Evolutionary conservation across 2,329 filamentous ascomycete species (phyloP), one percentile per base, ranked within the genome.

Genomic region (Mycosphaerelloides madeirae): DNA sequence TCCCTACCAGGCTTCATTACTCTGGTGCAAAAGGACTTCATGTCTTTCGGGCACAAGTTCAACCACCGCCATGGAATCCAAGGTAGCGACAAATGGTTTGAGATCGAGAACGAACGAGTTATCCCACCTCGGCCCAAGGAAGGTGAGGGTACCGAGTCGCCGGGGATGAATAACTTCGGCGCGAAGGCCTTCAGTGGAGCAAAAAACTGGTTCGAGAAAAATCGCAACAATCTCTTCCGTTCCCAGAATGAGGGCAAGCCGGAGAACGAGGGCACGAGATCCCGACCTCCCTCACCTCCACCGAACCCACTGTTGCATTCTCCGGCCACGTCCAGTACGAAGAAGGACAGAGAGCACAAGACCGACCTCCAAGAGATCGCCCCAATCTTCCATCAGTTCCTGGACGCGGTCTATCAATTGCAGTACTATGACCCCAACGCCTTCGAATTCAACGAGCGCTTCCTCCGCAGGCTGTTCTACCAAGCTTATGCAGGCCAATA

Each of bases 31-130:
- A 98, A 98, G 65, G 93, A 98, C 62, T 98, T 93, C 87, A 70
- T 98, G 11, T 93, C 91, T 0, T 98, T 96, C 68, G 93, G 93
- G 1, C 91, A 98, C 67, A 96, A 95, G 84, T 98, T 98, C 68
- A 82, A 89, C 43, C 81, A 95, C 58, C 83, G 93, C n/a, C 87
- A 87, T 12, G 93, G 93, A 3, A 85, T 86, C 56, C 70, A 97
- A 43, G 88, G 83, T 60, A 87, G 87, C 53, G 91, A 97, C 54
- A 95, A 94, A 60, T 97, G 90, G 89, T 98, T 98, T 62, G 76
- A 80, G 14, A 79, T 87, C 19, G 87, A 96, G 63, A 90, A 85
- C 57, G 91, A 97, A 65, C 70, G 77, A 68, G 68, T 84, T 75
- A 73, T 86, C 69, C 60, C 59, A 8, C 57, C 63, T 8, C 49